Conservation (phyloP, 108 stramenopile species). For the Skeletonema marinoi region DNA sequence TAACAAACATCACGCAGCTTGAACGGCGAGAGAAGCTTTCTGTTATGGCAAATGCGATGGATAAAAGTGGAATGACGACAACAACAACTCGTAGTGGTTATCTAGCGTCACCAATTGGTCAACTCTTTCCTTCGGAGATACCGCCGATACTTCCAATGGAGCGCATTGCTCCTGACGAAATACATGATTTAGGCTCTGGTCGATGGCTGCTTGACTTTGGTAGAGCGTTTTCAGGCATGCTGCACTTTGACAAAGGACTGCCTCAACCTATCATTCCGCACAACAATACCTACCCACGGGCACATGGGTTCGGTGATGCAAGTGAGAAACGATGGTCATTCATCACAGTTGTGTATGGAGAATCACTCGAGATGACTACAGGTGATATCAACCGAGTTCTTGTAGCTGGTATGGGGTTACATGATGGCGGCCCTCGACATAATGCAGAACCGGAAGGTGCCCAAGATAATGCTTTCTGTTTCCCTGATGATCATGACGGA, state of each 20-base stretch:
- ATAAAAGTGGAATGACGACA: background rate
- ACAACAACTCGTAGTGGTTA: background rate
- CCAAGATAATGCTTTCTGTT: constrained; percentile 1
- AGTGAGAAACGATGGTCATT: constrained; percentile 13
- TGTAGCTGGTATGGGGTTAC: constrained; percentile 36
- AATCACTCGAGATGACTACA: constrained; percentile 44
- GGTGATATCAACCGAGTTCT: constrained; percentile 49
- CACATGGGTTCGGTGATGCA: constrained; percentile 25
- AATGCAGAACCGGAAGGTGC: constrained; percentile 7
- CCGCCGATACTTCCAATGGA: constrained; percentile 33
- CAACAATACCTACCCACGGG: constrained; percentile 19
- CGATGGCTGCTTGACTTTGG: constrained; percentile 51
- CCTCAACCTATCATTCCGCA: constrained; percentile 39
- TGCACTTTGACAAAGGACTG: constrained; percentile 46
- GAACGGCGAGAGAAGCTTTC: constrained; percentile 8
- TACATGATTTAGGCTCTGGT: constrained; percentile 35
- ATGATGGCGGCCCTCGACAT: constrained; percentile 37
- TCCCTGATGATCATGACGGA: constrained; percentile 36
- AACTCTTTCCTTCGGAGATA: constrained; percentile 29
- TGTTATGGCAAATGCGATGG: background rate
- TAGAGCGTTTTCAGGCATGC: constrained; percentile 44
- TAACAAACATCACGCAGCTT: constrained; percentile 20
- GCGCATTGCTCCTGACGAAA: constrained; percentile 35
- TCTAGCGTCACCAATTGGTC: constrained; percentile 25
- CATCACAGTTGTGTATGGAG: constrained; percentile 38